A percentile compares a stretch with the other conserved stretches of the same genome.
Evolutionary conservation across 768 basidiomycete genomes (phyloP).

Genomic region (Russula lepida): DNA sequence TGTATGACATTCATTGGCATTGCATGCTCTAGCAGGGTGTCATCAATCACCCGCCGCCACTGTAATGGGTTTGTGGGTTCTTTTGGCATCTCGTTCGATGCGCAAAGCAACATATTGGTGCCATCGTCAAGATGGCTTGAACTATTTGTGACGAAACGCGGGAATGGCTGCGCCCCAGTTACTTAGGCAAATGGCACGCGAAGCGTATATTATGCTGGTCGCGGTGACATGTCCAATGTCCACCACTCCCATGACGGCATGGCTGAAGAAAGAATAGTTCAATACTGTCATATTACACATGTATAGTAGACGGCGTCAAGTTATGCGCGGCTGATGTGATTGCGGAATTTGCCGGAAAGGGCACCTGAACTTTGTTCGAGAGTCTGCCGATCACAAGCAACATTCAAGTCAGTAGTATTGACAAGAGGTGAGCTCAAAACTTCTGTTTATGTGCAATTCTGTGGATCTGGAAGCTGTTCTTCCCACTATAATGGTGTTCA

Average conservation of each 20-base stretch:
- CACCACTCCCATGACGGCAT: background rate
- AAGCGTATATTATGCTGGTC: constrained; percentile 36
- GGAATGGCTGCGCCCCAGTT: background rate
- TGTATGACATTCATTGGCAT: constrained; percentile 32
- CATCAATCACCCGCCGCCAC: background rate
- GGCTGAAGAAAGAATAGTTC: background rate
- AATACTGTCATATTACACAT: background rate
- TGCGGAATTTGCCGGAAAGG: constrained; percentile 9
- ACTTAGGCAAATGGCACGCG: constrained; percentile 12
- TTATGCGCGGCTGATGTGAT: background rate
- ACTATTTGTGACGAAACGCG: background rate
- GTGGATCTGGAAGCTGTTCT: background rate
- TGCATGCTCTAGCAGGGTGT: background rate
- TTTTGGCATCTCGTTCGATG: constrained; percentile 29
- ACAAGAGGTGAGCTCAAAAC: constrained; percentile 26
- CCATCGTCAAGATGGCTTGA: background rate
- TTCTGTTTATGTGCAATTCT: background rate
- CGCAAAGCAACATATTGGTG: background rate
- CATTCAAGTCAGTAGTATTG: constrained; percentile 26
- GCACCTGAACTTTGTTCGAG: constrained; percentile 2
- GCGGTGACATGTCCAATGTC: constrained; percentile 44
- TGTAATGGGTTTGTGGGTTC: constrained; percentile 37
- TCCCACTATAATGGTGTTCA: background rate
- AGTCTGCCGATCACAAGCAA: constrained; percentile 19
- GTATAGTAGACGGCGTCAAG: no score